A percentile compares a stretch with the other conserved stretches of the same genome.
Evolutionary conservation across 2,329 filamentous ascomycete species (phyloP).

Genomic region (Ascosphaera aggregata): DNA sequence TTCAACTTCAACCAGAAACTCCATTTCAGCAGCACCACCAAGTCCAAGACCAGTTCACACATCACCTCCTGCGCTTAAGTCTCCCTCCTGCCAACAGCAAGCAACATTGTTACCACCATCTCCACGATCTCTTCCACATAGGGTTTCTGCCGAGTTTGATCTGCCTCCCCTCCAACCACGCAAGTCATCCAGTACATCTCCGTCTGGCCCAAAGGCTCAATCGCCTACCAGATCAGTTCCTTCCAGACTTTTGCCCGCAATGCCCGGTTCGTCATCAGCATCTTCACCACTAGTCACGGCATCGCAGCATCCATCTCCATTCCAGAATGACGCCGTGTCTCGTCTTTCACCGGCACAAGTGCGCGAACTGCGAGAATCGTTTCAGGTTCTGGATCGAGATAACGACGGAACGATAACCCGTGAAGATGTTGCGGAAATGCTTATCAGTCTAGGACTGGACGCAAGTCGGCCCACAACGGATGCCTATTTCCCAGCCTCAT

Average conservation of each 20-base stretch:
- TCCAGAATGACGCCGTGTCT: slow-evolving; percentile 14
- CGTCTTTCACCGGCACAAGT: slow-evolving; percentile 56
- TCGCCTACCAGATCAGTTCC: slow-evolving; percentile 5
- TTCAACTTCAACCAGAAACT: neutral
- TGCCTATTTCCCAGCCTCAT: slow-evolving; percentile 52
- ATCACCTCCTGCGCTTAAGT: neutral
- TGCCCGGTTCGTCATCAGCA: slow-evolving; percentile 6
- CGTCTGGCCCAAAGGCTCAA: slow-evolving; percentile 7
- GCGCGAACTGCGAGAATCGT: slow-evolving; percentile 71
- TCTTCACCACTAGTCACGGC: neutral
- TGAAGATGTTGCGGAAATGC: slow-evolving; percentile 69
- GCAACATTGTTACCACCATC: neutral
- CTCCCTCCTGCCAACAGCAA: neutral
- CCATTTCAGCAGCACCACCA: neutral
- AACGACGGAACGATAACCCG: slow-evolving; percentile 64
- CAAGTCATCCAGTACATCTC: slow-evolving; percentile 7
- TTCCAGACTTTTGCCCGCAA: slow-evolving; percentile 18
- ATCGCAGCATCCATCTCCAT: slow-evolving; percentile 9
- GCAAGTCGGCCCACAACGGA: slow-evolving; percentile 47
- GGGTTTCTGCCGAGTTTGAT: slow-evolving; percentile 3
- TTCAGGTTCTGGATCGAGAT: slow-evolving; percentile 77
- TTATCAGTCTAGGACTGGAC: slow-evolving; percentile 47
- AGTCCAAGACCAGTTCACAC: neutral
- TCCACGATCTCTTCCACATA: neutral
- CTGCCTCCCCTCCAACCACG: slow-evolving; percentile 3